Conservation (phyloP, 495 filamentous ascomycete species). For the Cryomyces antarcticus region DNA sequence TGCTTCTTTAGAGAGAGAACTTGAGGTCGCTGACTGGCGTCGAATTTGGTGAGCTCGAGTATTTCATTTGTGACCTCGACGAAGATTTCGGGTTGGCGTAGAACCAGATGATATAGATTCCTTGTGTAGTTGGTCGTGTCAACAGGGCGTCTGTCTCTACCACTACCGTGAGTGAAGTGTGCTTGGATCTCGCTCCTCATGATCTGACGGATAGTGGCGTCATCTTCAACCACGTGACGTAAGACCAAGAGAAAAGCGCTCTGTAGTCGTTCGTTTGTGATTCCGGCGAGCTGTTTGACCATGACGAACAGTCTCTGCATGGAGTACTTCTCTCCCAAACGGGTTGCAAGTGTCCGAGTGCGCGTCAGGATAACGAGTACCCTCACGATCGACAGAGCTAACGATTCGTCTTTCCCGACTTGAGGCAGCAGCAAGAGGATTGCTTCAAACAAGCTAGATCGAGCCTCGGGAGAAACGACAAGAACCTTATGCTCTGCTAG, state of each 20-base stretch:
- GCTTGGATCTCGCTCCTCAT: constrained; percentile 80
- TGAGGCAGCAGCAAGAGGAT: constrained; percentile 66
- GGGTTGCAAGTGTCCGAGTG: constrained; percentile 46
- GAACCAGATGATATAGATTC: constrained; percentile 58
- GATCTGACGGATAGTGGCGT: constrained; percentile 70
- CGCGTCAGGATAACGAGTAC: constrained; percentile 84
- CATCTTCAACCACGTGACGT: constrained; percentile 86
- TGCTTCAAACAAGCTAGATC: constrained; percentile 46
- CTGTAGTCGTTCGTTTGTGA: constrained; percentile 53
- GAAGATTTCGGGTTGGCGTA: constrained; percentile 72
- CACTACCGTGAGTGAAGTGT: constrained; percentile 32
- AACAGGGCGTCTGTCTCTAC: constrained; percentile 36
- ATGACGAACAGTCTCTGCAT: constrained; percentile 82
- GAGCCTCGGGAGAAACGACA: constrained; percentile 44
- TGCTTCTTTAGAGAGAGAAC: constrained; percentile 34
- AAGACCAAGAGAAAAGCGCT: constrained; percentile 71
- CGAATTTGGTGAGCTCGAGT: constrained; percentile 44
- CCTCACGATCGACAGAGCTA: constrained; percentile 67
- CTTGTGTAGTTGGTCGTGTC: constrained; percentile 58
- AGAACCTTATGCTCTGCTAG: constrained; percentile 38
- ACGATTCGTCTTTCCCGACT: constrained; percentile 65
- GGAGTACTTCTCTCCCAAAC: constrained; percentile 69
- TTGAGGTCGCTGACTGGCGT: constrained; percentile 35
- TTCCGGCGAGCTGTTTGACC: constrained; percentile 72
- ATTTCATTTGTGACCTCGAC: constrained; percentile 81